Percentiles rank a stretch among this genome's conserved stretches.
Evolutionary conservation across 169 alveolate species (phyloP).

Genomic region (Fabrea salina): DNA sequence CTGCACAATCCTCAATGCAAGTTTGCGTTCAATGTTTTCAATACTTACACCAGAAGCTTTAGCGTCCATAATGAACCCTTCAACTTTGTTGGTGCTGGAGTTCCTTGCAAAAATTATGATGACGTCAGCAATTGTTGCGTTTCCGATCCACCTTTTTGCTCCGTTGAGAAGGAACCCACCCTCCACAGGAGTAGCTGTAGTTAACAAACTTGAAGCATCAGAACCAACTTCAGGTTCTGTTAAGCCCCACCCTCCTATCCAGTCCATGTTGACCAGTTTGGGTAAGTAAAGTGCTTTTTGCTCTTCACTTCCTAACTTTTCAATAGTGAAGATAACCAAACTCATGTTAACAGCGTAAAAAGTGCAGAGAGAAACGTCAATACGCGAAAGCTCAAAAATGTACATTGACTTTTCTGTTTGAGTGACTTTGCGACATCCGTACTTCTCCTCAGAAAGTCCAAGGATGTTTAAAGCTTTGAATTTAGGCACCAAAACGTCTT

Average conservation of each 20-base stretch:
- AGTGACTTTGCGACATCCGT: neutral
- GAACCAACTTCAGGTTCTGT: slow-evolving; percentile 83
- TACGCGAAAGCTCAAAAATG: slow-evolving; percentile 36
- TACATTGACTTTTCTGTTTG: neutral
- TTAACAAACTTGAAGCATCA: slow-evolving; percentile 73
- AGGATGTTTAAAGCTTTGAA: neutral
- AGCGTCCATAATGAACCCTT: slow-evolving; percentile 69
- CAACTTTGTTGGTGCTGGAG: slow-evolving; percentile 50
- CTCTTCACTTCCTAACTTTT: slow-evolving; percentile 47
- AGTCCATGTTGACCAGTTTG: slow-evolving; percentile 39
- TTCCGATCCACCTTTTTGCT: slow-evolving; percentile 84
- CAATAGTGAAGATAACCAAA: slow-evolving; percentile 31
- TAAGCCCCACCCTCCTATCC: slow-evolving; percentile 76
- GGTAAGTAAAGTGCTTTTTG: slow-evolving; percentile 40
- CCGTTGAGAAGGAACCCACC: slow-evolving; percentile 82
- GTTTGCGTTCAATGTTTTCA: slow-evolving; percentile 61
- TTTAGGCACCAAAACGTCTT: neutral
- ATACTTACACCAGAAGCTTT: slow-evolving; percentile 58
- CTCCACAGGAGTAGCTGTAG: slow-evolving; percentile 64
- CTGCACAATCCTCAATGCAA: slow-evolving; percentile 79
- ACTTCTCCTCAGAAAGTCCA: neutral
- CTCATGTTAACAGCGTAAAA: slow-evolving; percentile 30
- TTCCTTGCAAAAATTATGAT: slow-evolving; percentile 79
- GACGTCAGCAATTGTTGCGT: slow-evolving; percentile 65
- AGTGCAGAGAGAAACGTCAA: slow-evolving; percentile 41